These are phyloP conservation scores for Fusarium devonianum DNA, from an alignment of 2,329 filamentous ascomycete genomes.

Conservation along the genomic window DNA sequence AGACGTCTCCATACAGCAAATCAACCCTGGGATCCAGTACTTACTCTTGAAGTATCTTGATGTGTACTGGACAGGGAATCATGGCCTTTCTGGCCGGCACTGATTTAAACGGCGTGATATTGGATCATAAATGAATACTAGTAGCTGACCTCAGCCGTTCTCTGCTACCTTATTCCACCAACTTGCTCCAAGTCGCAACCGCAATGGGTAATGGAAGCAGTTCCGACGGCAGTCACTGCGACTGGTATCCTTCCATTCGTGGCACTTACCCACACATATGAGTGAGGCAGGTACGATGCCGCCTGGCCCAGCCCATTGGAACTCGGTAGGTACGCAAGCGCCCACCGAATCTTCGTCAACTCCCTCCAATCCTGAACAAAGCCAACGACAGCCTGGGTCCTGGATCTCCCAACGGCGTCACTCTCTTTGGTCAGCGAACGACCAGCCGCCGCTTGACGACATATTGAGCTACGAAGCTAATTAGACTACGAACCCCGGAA, in stretches of 20 bases:
- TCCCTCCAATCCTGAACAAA: constrained; percentile 6
- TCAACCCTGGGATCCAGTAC: constrained; percentile 5
- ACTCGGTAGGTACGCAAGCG: constrained; percentile 3
- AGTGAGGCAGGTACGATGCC: constrained; percentile 9
- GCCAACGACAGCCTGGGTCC: constrained; percentile 2
- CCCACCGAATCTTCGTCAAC: constrained; percentile 6
- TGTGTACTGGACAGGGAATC: constrained; percentile 11
- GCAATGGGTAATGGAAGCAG: no score
- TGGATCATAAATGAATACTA: constrained; percentile 5
- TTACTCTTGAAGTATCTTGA: constrained; percentile 10
- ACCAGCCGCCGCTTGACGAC: neutral
- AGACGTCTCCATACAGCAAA: constrained; percentile 8
- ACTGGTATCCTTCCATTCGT: no score
- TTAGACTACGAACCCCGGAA: neutral
- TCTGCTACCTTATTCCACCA: no score
- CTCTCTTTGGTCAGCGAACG: constrained; percentile 19
- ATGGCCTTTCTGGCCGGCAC: constrained; percentile 1
- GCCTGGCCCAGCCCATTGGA: constrained; percentile 1
- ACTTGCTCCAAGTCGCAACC: neutral
- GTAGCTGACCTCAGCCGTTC: no score
- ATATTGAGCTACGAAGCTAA: constrained; percentile 1
- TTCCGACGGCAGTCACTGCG: neutral
- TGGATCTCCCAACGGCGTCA: constrained; percentile 18
- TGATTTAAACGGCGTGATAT: neutral
- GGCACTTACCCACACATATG: no score